phyloP scores from a whole-genome alignment of 768 basidiomycete genomes.

The Porpolomopsis calyptriformis region DNA sequence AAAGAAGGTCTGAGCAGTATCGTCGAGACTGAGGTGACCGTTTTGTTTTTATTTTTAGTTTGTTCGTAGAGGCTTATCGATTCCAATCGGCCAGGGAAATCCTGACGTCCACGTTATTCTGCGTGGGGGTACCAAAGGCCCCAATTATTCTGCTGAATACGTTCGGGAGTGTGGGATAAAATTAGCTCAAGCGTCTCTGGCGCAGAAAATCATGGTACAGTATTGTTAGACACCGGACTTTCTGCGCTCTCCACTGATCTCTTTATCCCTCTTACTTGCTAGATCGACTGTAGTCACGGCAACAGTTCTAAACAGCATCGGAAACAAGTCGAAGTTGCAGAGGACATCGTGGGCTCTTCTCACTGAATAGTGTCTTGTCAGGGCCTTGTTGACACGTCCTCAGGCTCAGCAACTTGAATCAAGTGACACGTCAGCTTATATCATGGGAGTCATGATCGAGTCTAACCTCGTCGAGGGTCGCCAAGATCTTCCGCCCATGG shows the following conservation, averaged over 20 bases:
- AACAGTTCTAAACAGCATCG: slow-evolving; percentile 89
- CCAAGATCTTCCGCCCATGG: slow-evolving; percentile 69
- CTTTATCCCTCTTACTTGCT: slow-evolving; percentile 6
- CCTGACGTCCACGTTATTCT: slow-evolving; percentile 90
- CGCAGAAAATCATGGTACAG: slow-evolving; percentile 76
- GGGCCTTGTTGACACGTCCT: slow-evolving; percentile 4
- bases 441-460: slow-evolving; percentile 95
- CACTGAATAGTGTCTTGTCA: neutral
- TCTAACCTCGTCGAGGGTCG: slow-evolving; percentile 83
- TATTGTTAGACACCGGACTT: no score
- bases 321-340: slow-evolving; percentile 81
- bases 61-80: no score
- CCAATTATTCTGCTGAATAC: slow-evolving; percentile 76
- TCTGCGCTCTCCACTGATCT: neutral
- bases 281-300: slow-evolving; percentile 97
- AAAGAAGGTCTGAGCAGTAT: slow-evolving; percentile 94
- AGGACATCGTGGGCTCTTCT: slow-evolving; percentile 61
- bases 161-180: slow-evolving; percentile 69
- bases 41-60: no score
- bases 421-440: slow-evolving; percentile 56
- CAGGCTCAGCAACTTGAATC: slow-evolving; percentile 67
- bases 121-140: slow-evolving; percentile 80
- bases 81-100: slow-evolving; percentile 84
- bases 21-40: slow-evolving; percentile 91
- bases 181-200: slow-evolving; percentile 66